phyloP scores from a whole-genome alignment of 2,329 filamentous ascomycete genomes.

The Colletotrichum sp. region DNA sequence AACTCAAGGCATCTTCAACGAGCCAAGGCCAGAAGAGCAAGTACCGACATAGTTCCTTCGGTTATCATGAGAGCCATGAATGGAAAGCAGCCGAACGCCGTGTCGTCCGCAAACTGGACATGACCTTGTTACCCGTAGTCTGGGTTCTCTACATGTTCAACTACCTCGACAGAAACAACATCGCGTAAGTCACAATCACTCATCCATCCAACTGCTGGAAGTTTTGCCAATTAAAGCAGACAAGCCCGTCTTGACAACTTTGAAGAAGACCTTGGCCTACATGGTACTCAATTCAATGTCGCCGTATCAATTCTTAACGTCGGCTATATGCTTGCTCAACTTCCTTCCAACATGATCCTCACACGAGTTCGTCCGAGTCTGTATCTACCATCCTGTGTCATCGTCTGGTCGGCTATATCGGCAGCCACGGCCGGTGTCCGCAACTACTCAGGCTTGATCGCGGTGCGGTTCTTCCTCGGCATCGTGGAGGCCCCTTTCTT shows the following conservation, averaged over 20 bases:
- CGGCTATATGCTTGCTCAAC: not conserved
- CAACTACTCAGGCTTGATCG: not conserved
- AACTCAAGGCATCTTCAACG: not conserved
- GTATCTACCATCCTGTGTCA: conserved; percentile 19
- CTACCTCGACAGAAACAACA: conserved; percentile 5
- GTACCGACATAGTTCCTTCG: not conserved
- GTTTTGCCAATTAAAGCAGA: not conserved
- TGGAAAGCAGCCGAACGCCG: not conserved
- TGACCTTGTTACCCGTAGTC: conserved; percentile 22
- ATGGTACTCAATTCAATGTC: not conserved
- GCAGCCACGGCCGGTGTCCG: not conserved
- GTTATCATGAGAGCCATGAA: not conserved
- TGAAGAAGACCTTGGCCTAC: not conserved
- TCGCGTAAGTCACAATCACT: not conserved
- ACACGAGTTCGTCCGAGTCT: conserved; percentile 14
- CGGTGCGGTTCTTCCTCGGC: not conserved
- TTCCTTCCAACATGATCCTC: conserved; percentile 18
- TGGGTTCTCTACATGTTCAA: not conserved
- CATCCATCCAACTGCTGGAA: not conserved
- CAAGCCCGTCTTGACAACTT: not conserved
- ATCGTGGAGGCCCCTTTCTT: not conserved
- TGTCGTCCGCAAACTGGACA: conserved; percentile 25
- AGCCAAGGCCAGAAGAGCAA: not conserved
- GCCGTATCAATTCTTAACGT: not conserved
- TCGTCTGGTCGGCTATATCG: not conserved